Evolutionary conservation across 495 filamentous ascomycete genomes (phyloP).

Genomic region (Friedmanniomyces endolithicus): DNA sequence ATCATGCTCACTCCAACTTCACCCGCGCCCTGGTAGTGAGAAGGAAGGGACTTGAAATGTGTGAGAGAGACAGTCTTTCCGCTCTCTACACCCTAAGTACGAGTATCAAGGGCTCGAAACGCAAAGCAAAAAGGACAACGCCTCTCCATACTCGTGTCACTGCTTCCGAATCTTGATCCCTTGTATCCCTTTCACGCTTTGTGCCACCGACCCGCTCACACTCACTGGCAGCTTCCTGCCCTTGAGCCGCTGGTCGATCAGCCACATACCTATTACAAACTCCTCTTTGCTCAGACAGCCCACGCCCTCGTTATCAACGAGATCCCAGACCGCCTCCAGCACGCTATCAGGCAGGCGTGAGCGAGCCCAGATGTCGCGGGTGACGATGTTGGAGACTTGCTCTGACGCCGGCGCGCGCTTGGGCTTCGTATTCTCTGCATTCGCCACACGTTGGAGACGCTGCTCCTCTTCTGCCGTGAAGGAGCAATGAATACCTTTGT

Average conservation of each 20-base stretch:
- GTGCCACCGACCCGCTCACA: slow-evolving; percentile 77
- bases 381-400: slow-evolving; percentile 64
- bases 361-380: slow-evolving; percentile 74
- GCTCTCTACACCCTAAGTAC: not conserved
- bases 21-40: too few species aligned
- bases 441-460: not conserved
- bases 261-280: slow-evolving; percentile 92
- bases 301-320: slow-evolving; percentile 55
- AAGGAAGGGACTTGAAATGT: too few species aligned
- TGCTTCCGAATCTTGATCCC: slow-evolving; percentile 28
- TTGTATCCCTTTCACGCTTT: slow-evolving; percentile 54
- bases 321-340: slow-evolving; percentile 71
- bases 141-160: too few species aligned
- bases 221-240: slow-evolving; percentile 74
- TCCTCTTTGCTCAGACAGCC: slow-evolving; percentile 60
- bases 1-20: too few species aligned
- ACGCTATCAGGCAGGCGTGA: slow-evolving; percentile 55
- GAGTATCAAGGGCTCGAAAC: not conserved
- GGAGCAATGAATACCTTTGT: slow-evolving; percentile 50
- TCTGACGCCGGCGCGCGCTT: slow-evolving; percentile 25
- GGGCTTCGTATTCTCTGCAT: not conserved
- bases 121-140: not conserved
- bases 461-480: slow-evolving; percentile 1
- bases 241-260: slow-evolving; percentile 79
- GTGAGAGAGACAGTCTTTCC: not conserved